phyloP scores from a whole-genome alignment of 441 rosid species.

The Breynia disticha region DNA sequence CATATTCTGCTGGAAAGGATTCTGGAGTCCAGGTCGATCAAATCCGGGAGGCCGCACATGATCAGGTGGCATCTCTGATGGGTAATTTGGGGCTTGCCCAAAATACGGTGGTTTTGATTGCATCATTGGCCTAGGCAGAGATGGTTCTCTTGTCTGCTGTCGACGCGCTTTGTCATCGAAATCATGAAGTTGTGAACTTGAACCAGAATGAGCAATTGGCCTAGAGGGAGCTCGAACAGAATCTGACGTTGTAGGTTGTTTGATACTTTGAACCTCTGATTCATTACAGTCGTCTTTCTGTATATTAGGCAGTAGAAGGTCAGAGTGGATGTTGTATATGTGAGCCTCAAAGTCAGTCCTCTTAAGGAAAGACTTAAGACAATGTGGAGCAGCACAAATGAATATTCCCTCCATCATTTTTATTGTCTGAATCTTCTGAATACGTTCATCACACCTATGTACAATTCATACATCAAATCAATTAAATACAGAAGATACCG shows the following conservation, averaged over 20 bases:
- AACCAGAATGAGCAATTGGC: conserved; percentile 37
- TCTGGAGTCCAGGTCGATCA: conserved; percentile 40
- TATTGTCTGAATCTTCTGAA: conserved; percentile 90
- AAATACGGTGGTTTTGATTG: conserved; percentile 39
- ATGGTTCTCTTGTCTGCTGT: conserved; percentile 48
- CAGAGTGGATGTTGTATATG: conserved; percentile 52
- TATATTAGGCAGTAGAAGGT: conserved; percentile 51
- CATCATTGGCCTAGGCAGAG: conserved; percentile 42
- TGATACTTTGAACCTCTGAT: conserved; percentile 54
- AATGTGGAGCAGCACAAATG: conserved; percentile 96
- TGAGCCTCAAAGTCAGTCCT: conserved; percentile 68
- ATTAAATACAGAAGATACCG: too few species aligned
- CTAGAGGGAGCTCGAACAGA: conserved; percentile 57
- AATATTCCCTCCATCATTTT: conserved; percentile 94
- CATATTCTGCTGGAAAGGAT: conserved; percentile 26
- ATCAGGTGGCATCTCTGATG: conserved; percentile 34
- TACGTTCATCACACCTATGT: conserved; percentile 78
- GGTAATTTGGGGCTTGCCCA: conserved; percentile 50
- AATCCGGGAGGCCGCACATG: conserved; percentile 50
- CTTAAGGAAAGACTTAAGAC: conserved; percentile 81
- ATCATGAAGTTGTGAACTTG: conserved; percentile 47
- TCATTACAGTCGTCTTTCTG: conserved; percentile 64
- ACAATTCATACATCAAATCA: conserved; percentile 2
- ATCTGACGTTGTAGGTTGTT: conserved; percentile 56
- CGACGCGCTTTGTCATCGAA: conserved; percentile 47